Base-by-base conservation (phyloP, 768 basidiomycete species). In the Calocera viscosa region DNA sequence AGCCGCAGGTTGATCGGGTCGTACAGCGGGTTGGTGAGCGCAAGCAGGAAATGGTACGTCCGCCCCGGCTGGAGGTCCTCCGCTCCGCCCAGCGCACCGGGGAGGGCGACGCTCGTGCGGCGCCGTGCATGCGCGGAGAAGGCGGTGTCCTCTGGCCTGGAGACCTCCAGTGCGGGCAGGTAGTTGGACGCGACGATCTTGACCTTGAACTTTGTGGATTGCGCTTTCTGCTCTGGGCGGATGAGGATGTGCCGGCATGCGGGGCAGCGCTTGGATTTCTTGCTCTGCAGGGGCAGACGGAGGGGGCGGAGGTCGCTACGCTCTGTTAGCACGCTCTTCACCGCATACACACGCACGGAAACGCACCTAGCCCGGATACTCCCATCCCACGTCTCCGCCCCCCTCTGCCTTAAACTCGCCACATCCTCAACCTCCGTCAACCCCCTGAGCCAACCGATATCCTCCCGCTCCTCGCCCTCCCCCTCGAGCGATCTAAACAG, bases 181-280 rank as follows among this genome's bases (percentile, higher is more conserved):
- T 98, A 98, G 74, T 90, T 95, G 32, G 91, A 85, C 0, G 95
- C 96, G 67, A 95, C 91, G 64, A 98, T 86, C 76, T 98, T 98
- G 77, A 99, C 97, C 78, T 97, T 97, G 82, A 88, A 97, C 19
- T 92, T 85, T 39, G 90, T 88, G 19, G 91, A 93, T 71, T 93
- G 91, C 0, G 94, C 89, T 74, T 99, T 99, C 73, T 94, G 90
- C 75, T 99, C 96, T 2, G 96, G 96, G 75, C 97, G 96, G 77
- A 97, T 96, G 69, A 99, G 84, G 71, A 98, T 96, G 76, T 98
- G 95, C 19, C 90, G 87, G 74, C 96, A 99, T 1, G 82, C 82
- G 16, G 93, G 88, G 78, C 96, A 99, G 2, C 96, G 91, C 77
- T 98, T 98, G 1, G 94, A 93, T 65, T 89, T 85, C 76, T 97